Percentiles rank a stretch among this genome's conserved stretches.
These are phyloP conservation scores for Amphichorda felina DNA, from an alignment of 2,329 filamentous ascomycete species.

Conservation along the genomic window DNA sequence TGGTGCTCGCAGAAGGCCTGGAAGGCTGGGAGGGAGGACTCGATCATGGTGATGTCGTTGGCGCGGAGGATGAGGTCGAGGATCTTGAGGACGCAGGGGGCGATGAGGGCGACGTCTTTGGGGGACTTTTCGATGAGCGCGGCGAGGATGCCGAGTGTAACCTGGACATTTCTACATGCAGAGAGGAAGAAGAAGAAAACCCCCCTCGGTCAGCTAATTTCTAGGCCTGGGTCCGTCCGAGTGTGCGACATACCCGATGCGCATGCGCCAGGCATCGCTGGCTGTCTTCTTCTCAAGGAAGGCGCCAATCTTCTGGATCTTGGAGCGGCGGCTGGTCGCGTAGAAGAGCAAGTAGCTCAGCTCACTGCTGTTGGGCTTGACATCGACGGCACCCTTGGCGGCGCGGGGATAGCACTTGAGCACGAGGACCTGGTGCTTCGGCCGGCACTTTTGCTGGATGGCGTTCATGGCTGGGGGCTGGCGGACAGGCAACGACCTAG, in stretches of 20 bases:
- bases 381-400: slow-evolving; percentile 81
- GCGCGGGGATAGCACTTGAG: slow-evolving; percentile 94
- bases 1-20: slow-evolving; percentile 82
- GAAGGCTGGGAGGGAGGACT: slow-evolving; percentile 79
- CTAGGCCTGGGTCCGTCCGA: no score
- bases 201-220: slow-evolving; percentile 6
- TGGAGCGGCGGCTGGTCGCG: slow-evolving; percentile 84
- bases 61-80: slow-evolving; percentile 74
- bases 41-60: slow-evolving; percentile 82
- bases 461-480: slow-evolving; percentile 39
- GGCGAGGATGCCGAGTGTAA: slow-evolving; percentile 84
- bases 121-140: slow-evolving; percentile 89
- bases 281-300: slow-evolving; percentile 93
- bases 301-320: slow-evolving; percentile 89
- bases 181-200: no score
- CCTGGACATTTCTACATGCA: slow-evolving; percentile 71
- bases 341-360: slow-evolving; percentile 96
- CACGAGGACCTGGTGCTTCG: slow-evolving; percentile 93
- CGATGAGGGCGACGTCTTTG: slow-evolving; percentile 82
- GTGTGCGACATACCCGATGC: slow-evolving; percentile 71
- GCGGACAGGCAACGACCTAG: no score
- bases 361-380: slow-evolving; percentile 93
- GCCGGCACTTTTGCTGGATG: slow-evolving; percentile 60
- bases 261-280: slow-evolving; percentile 78
- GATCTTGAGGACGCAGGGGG: slow-evolving; percentile 72